Conservation (phyloP, 2,329 filamentous ascomycete species). For the Salinomyces thailandicus region DNA sequence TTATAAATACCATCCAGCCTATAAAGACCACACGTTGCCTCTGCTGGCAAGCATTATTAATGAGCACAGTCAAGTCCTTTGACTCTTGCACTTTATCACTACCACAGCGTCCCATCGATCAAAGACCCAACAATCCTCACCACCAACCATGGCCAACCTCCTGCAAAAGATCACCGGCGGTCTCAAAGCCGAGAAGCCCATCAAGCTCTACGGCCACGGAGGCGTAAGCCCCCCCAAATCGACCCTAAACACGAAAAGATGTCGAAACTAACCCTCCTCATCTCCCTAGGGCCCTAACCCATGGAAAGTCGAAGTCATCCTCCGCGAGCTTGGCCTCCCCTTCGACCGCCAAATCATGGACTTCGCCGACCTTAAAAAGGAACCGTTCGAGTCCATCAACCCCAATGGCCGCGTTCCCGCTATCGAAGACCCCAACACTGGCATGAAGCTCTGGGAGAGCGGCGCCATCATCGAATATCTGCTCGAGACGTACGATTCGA, state of each 20-base stretch:
- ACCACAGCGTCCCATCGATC: too few species aligned
- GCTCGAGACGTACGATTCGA: conserved; percentile 25
- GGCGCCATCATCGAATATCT: conserved; percentile 25
- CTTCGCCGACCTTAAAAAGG: conserved; percentile 32
- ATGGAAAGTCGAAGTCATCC: conserved; percentile 36
- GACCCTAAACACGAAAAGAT: background rate
- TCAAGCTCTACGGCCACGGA: conserved; percentile 22
- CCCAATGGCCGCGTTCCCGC: conserved; percentile 35
- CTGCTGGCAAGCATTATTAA: too few species aligned
- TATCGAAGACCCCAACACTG: conserved; percentile 39
- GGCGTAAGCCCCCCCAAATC: conserved; percentile 5
- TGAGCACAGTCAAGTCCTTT: too few species aligned
- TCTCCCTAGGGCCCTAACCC: conserved; percentile 29
- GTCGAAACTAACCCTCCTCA: background rate
- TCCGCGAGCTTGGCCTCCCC: conserved; percentile 35
- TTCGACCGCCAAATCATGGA: conserved; percentile 29
- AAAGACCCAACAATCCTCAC: too few species aligned
- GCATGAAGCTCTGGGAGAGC: conserved; percentile 22
- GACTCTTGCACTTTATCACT: too few species aligned
- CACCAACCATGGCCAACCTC: background rate
- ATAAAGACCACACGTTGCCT: too few species aligned
- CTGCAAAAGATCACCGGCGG: background rate
- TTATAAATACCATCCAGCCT: too few species aligned
- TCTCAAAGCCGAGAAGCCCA: conserved; percentile 11
- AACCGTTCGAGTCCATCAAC: conserved; percentile 31